Percentiles rank a stretch among this genome's conserved stretches.
These are phyloP conservation scores for Cetraspora pellucida DNA, from an alignment of 192 early-diverging fungal species.

Conservation along the genomic window DNA sequence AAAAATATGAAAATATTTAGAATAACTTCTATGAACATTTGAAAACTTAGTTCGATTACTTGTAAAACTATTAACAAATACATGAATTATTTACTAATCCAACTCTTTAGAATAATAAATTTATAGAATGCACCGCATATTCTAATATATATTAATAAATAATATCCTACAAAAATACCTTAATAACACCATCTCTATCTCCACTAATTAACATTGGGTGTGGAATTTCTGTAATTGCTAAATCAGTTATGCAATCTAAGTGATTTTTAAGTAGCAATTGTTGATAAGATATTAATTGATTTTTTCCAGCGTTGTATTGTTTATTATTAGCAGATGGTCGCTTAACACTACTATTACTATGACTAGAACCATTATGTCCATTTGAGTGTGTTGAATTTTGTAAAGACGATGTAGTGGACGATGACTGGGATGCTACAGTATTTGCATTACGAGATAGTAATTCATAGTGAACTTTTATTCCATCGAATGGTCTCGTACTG, in stretches of 20 bases:
- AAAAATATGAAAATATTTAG: too few species aligned
- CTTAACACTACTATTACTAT: neutral
- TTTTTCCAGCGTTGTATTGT: slow-evolving; percentile 42
- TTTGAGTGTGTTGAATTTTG: neutral
- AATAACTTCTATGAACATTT: too few species aligned
- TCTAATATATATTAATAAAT: neutral
- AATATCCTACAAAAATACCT: slow-evolving; percentile 48
- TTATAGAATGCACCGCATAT: too few species aligned
- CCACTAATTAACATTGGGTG: slow-evolving; percentile 76
- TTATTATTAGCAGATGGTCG: neutral
- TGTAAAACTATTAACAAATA: too few species aligned
- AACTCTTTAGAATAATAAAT: too few species aligned
- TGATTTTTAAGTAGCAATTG: slow-evolving; percentile 65
- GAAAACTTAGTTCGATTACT: too few species aligned
- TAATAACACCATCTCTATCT: slow-evolving; percentile 79
- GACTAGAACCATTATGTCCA: neutral
- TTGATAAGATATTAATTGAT: slow-evolving; percentile 52
- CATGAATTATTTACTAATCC: too few species aligned
- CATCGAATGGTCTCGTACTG: slow-evolving; percentile 63
- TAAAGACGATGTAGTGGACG: slow-evolving; percentile 17
- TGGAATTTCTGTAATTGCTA: slow-evolving; percentile 66
- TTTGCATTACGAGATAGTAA: slow-evolving; percentile 47
- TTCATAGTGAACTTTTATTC: slow-evolving; percentile 58
- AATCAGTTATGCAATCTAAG: slow-evolving; percentile 74
- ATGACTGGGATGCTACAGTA: too few species aligned